Conservation (phyloP, 2,329 filamentous ascomycete genomes). For the Dothistroma septosporum region DNA sequence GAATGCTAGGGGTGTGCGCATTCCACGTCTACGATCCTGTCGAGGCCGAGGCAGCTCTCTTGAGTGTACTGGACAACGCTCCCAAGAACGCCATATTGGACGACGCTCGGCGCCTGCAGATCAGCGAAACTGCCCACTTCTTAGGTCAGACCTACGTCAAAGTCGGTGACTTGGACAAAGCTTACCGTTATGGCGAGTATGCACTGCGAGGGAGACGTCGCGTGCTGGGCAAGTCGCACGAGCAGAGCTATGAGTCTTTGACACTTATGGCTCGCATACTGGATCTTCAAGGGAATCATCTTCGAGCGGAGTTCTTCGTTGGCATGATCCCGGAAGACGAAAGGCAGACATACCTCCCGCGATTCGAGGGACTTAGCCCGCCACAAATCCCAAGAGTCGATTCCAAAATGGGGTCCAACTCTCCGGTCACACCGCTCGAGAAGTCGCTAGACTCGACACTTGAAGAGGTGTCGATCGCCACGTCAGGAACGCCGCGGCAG, state of each 20-base stretch:
- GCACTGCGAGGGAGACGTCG: conserved; percentile 27
- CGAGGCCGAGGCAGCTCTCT: conserved; percentile 27
- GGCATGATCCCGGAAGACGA: conserved; percentile 14
- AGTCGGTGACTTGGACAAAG: conserved; percentile 24
- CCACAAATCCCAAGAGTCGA: background rate
- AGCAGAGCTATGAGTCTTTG: conserved; percentile 28
- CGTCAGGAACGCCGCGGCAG: background rate
- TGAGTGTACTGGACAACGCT: conserved; percentile 17
- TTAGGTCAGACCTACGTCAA: conserved; percentile 28
- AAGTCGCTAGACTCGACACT: background rate
- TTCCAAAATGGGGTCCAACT: background rate
- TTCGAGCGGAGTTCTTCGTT: conserved; percentile 13
- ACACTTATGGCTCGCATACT: conserved; percentile 32
- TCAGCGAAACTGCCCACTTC: conserved; percentile 27
- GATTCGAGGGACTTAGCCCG: background rate
- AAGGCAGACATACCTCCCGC: background rate
- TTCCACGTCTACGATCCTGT: conserved; percentile 24
- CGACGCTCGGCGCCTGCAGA: conserved; percentile 19
- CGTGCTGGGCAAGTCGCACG: conserved; percentile 28
- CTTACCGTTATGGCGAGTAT: conserved; percentile 28
- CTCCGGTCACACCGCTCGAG: background rate
- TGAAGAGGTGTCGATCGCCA: background rate
- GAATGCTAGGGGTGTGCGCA: conserved; percentile 29
- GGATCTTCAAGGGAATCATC: conserved; percentile 10
- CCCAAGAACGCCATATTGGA: conserved; percentile 17